Conservation (phyloP, 2,329 filamentous ascomycete genomes). For the Cercospora janseana region DNA sequence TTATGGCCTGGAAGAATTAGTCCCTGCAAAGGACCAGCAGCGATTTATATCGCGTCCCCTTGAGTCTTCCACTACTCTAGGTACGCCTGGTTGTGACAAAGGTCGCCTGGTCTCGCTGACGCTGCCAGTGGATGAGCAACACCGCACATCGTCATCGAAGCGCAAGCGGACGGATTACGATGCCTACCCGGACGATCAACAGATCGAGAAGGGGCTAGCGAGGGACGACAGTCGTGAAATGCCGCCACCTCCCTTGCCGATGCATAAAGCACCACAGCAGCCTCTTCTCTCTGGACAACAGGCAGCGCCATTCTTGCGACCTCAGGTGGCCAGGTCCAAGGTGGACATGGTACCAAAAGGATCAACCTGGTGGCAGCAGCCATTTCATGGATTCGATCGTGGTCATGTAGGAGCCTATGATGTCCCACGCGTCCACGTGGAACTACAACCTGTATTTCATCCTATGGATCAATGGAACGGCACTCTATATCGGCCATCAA, state of each 20-base stretch:
- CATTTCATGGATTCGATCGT: no score
- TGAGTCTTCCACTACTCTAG: slow-evolving; percentile 22
- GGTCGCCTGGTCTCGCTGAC: neutral
- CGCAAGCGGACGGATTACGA: slow-evolving; percentile 34
- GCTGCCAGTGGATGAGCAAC: slow-evolving; percentile 17
- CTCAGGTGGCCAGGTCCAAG: no score
- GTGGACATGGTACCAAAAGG: no score
- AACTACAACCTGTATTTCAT: no score
- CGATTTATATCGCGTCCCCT: neutral
- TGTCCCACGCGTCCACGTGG: no score
- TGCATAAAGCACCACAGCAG: neutral
- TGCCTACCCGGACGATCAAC: slow-evolving; percentile 20
- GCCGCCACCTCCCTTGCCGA: slow-evolving; percentile 14
- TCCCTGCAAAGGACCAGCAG: neutral
- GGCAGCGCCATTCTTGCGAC: no score
- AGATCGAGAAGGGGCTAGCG: neutral
- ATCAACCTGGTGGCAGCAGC: no score
- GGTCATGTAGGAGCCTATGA: no score
- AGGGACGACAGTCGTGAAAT: neutral
- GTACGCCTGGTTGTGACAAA: slow-evolving; percentile 3
- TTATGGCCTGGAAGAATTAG: slow-evolving; percentile 25
- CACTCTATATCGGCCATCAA: no score
- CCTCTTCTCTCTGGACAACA: no score
- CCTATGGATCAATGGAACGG: no score
- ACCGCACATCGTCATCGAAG: slow-evolving; percentile 33